Percentiles rank a stretch among this genome's conserved stretches.
These are phyloP conservation scores for Heterobasidion occidentale DNA, from an alignment of 1,284 basidiomycete genomes.

Conservation along the genomic window DNA sequence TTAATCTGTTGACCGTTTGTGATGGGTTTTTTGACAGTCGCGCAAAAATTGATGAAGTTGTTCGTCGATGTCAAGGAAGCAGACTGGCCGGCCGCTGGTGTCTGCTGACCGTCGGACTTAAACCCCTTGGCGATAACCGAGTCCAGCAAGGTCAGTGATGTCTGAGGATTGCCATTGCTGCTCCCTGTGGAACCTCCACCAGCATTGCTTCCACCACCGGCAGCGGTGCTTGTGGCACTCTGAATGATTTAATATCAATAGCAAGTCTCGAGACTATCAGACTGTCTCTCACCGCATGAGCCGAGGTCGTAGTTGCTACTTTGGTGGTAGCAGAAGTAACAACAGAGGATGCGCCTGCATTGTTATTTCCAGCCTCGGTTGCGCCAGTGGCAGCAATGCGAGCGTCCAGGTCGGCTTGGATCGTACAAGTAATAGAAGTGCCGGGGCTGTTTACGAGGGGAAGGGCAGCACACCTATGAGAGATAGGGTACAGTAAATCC, in stretches of 20 bases:
- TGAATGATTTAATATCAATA: background rate
- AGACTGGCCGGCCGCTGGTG: constrained; percentile 41
- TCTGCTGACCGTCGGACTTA: constrained; percentile 38
- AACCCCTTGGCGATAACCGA: constrained; percentile 43
- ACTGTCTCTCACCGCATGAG: too few species aligned
- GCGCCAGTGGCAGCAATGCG: constrained; percentile 35
- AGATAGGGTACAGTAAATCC: background rate
- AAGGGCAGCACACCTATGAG: constrained; percentile 42
- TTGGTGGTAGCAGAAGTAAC: constrained; percentile 3
- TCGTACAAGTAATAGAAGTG: constrained; percentile 39
- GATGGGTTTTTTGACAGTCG: constrained; percentile 42
- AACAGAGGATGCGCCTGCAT: background rate
- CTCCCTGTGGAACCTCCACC: constrained; percentile 1
- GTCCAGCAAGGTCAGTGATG: constrained; percentile 39
- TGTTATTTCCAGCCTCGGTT: constrained; percentile 3
- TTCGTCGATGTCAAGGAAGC: constrained; percentile 55
- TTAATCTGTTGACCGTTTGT: constrained; percentile 53
- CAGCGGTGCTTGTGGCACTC: background rate
- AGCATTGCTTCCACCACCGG: background rate
- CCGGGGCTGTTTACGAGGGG: constrained; percentile 37
- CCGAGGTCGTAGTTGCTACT: background rate
- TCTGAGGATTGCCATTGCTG: constrained; percentile 18
- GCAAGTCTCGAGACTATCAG: background rate
- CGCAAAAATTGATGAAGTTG: constrained; percentile 71
- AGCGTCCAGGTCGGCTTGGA: constrained; percentile 27